These are phyloP conservation scores for Oryza australiensis DNA, from an alignment of 176 grass and related monocot genomes.

Conservation along the genomic window DNA sequence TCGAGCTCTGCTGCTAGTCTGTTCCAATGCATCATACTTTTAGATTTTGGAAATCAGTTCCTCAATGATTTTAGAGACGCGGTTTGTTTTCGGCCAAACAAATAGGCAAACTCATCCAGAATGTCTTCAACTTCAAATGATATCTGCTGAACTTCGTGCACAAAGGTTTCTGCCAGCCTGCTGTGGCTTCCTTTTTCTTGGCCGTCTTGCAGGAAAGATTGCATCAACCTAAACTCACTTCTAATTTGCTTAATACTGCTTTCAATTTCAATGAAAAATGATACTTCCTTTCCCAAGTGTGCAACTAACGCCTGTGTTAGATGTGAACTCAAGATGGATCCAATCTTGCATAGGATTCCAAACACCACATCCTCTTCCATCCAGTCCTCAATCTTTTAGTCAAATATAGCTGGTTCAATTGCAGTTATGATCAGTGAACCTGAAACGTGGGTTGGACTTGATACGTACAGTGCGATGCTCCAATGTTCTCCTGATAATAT, in stretches of 20 bases:
- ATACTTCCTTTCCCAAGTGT: neutral
- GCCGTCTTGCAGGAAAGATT: neutral
- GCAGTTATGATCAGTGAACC: too few relatives aligned
- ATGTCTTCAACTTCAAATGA: neutral
- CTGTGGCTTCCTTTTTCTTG: neutral
- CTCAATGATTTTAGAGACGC: neutral
- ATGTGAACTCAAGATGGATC: neutral
- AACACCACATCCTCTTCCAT: neutral
- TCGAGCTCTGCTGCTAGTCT: neutral
- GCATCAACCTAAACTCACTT: neutral
- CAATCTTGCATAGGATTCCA: neutral
- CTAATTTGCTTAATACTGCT: neutral
- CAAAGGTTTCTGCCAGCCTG: neutral
- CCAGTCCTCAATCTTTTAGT: neutral
- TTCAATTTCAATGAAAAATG: neutral
- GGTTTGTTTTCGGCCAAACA: neutral
- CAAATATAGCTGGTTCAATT: too few relatives aligned
- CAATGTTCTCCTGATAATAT: too few relatives aligned
- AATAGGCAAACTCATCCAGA: neutral
- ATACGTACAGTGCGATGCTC: too few relatives aligned
- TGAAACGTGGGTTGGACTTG: too few relatives aligned
- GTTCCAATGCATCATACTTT: neutral
- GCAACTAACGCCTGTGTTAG: neutral
- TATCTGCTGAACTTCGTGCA: neutral
- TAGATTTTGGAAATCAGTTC: neutral